These are phyloP conservation scores for Thraustochytrium striatum DNA, from an alignment of 352 stramenopile genomes.

Conservation along the genomic window DNA sequence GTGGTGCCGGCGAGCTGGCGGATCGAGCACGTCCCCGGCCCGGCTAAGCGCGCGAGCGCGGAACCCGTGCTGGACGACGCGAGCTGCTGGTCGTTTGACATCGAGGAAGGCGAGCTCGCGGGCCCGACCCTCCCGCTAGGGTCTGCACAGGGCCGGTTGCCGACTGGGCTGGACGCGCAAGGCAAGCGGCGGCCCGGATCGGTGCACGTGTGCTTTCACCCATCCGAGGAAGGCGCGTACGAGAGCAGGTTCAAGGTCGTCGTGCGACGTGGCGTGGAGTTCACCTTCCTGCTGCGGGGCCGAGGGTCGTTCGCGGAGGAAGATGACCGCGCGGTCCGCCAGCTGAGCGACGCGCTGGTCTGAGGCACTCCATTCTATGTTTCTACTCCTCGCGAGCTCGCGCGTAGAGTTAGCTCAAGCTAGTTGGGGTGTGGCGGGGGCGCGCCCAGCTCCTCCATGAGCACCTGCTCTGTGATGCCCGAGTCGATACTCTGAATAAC, in stretches of 20 bases:
- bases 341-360: too few relatives aligned
- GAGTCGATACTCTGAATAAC: constrained; percentile 45
- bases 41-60: neutral
- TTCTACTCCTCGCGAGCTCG: too few relatives aligned
- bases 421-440: neutral
- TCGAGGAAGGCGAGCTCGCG: constrained; percentile 5
- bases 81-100: constrained; percentile 32
- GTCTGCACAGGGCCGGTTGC: neutral
- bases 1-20: constrained; percentile 14
- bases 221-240: neutral
- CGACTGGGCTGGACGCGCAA: constrained; percentile 6
- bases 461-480: constrained; percentile 4
- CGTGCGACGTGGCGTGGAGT: neutral
- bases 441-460: neutral
- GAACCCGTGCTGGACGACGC: constrained; percentile 9
- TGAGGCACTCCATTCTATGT: too few relatives aligned
- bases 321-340: neutral
- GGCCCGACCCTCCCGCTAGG: constrained; percentile 13
- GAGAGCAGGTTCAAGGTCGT: constrained; percentile 15
- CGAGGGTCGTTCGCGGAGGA: constrained; percentile 15
- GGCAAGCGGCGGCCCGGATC: constrained; percentile 3
- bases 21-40: constrained; percentile 17
- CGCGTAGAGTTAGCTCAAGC: too few relatives aligned
- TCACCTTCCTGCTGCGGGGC: constrained; percentile 4
- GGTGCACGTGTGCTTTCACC: constrained; percentile 6